Percentiles rank a stretch among this genome's conserved stretches.
Evolutionary conservation across 805 yeast species (phyloP).

Genomic region (Priceomyces castillae): DNA sequence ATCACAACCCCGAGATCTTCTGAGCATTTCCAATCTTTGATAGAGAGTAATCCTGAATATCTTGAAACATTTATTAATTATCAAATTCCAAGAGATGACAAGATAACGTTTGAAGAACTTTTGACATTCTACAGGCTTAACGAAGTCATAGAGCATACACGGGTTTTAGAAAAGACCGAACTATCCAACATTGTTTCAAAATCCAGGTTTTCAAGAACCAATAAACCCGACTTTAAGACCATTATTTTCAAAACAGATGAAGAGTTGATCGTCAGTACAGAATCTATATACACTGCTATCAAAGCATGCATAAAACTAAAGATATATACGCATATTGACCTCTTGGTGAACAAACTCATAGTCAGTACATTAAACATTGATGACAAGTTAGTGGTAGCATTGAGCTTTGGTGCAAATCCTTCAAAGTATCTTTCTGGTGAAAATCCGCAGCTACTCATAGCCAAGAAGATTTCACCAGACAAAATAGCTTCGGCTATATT

Average conservation of each 20-base stretch:
- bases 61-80: conserved; percentile 25
- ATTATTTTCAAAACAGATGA: conserved; percentile 10
- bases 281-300: conserved; percentile 26
- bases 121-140: conserved; percentile 25
- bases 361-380: conserved; percentile 19
- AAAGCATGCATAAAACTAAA: conserved; percentile 26
- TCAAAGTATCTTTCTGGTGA: conserved; percentile 4
- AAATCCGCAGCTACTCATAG: conserved; percentile 11
- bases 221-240: conserved; percentile 3
- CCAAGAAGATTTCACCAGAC: conserved; percentile 9
- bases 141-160: conserved; percentile 22
- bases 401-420: conserved; percentile 11
- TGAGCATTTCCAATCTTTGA: conserved; percentile 20
- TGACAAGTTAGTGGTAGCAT: conserved; percentile 5
- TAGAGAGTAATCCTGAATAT: conserved; percentile 31
- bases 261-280: conserved; percentile 16
- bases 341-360: conserved; percentile 31
- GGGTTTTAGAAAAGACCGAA: conserved; percentile 15
- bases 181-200: conserved; percentile 24
- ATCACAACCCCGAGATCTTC: conserved; percentile 12
- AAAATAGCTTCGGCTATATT: conserved; percentile 18
- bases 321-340: conserved; percentile 29
- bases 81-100: conserved; percentile 19
- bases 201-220: conserved; percentile 17
- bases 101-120: conserved; percentile 19